Base-by-base conservation (phyloP, 208 protist genomes). In the Crithidia mellificae region DNA sequence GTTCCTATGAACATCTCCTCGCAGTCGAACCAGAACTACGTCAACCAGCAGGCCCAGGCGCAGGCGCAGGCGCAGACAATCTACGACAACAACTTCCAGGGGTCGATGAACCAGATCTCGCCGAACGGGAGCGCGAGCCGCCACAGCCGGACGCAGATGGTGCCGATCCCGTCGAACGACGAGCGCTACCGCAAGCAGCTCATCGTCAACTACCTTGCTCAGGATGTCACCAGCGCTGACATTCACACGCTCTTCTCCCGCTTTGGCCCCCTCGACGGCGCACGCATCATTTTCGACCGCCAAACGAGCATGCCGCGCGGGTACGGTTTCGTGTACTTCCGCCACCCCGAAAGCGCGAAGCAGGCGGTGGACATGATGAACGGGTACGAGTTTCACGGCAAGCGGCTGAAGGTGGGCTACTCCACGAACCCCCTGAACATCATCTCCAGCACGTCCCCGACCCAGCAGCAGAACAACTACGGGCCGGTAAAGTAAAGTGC, bases 261-360 rank as follows among this genome's bases (percentile, higher is more conserved):
- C 46, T 89, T 91, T 59, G 84, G 82, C 27, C 82, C 74, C 4
- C 78, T 91, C 17, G 82, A 89, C 54, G 87, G 84, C 12, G 87
- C 84, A 0, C 80, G 80, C 22, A 78, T 93, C 56, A 91, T 93
- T 41, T 87, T 88, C 67, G 87, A 93, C 46, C 74, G 80, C 24
- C 82, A 88, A 59, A 93, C 87, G 2, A 78, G 73, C 39, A 72
- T 87, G 54, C 59, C 84, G 20, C 77, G 81, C 43, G 87, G 87
- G 11, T 93, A 87, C 61, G 87, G 87, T 5, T 93, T 93, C 66
- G 87, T 93, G 12, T 93, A 91, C 63, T 93, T 88, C 70, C 74
- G 67, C 32, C 55, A 88, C 47, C 76, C 75, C 3, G 78, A 90
- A 25, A 78, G 78, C 57, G 84, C 87, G 6, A 79, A 78, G 53